phyloP scores from a whole-genome alignment of 139 green algal genomes.

The Closterium sp. region DNA sequence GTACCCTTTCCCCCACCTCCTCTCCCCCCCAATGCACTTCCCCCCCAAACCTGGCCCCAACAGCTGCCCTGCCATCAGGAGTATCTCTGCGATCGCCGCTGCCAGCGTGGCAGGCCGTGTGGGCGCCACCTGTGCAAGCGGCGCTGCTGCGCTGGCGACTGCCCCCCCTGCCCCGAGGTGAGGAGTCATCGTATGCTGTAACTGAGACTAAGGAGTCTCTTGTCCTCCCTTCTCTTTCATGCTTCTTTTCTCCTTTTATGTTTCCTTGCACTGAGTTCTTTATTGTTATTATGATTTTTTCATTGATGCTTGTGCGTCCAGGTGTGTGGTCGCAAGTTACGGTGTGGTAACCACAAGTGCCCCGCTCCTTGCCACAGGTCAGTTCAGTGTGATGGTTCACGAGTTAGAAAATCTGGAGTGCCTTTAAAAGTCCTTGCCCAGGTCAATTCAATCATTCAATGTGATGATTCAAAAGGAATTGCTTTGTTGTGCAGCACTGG shows the following conservation, averaged over 20 bases:
- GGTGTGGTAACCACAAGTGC: constrained; percentile 78
- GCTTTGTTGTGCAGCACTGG: no score
- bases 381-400: no score
- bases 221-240: no score
- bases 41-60: neutral
- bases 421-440: no score
- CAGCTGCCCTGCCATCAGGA: constrained; percentile 61
- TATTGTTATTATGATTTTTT: neutral
- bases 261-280: neutral
- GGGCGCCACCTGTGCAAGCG: constrained; percentile 71
- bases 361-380: constrained; percentile 45
- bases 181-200: neutral
- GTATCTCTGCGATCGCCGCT: constrained; percentile 67
- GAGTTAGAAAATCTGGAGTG: no score
- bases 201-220: no score
- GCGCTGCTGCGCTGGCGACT: constrained; percentile 81
- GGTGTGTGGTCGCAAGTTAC: constrained; percentile 68
- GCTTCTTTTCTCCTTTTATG: neutral
- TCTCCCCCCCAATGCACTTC: no score
- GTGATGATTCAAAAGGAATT: no score
- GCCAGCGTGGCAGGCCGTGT: constrained; percentile 29
- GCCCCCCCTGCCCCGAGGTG: constrained; percentile 77
- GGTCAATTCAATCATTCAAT: no score
- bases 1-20: no score
- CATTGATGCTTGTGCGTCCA: neutral